Evolutionary conservation across 805 yeast species (phyloP), one percentile per base, ranked within the genome.

Genomic region (Zygosaccharomyces rouxii): DNA sequence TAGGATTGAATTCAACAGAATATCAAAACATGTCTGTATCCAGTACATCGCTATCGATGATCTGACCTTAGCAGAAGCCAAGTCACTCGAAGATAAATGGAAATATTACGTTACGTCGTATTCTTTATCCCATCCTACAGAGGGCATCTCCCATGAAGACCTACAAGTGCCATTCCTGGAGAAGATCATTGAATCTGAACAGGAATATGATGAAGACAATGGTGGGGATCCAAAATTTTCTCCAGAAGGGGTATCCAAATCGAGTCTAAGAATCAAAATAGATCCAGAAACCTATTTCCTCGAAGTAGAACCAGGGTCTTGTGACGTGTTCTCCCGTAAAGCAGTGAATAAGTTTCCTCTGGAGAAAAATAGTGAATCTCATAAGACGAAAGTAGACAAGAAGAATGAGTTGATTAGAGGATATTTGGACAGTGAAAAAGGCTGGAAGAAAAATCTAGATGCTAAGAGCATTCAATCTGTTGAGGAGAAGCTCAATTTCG

Each of bases 61-160:
- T 63, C 71, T 90, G 58, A 90, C 98, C 0, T 76, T 90, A 61
- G 83, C 83, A 50, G 87, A 86, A 54, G 74, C 77, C 9, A 73
- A 75, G 56, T 77, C 82, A 19, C 79, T 81, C 3, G 92, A 86
- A 57, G 95, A 88, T 55, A 80, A 79, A 59, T 94, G 96, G 86
- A 90, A 89, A 64, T 92, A 94, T 71, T 94, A 94, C 63, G 77
- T 94, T 44, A 92, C 98, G 0, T 86, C 95, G 38, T 94, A 86
- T 66, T 79, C 90, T 38, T 85, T 94, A 86, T 85, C 96, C 3
- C 95, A 89, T 60, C 98, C 99, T 33, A 94, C 99, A 2, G 99
- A 94, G 67, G 98, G 98, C 26, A 85, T 94, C 14, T 83, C 89
- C 14, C 80, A 87, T 16, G 81, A 85, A 38, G 81, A 81, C 55